Conservation (phyloP, 1,139 yeast species). For the Debaryomyces udenii region DNA sequence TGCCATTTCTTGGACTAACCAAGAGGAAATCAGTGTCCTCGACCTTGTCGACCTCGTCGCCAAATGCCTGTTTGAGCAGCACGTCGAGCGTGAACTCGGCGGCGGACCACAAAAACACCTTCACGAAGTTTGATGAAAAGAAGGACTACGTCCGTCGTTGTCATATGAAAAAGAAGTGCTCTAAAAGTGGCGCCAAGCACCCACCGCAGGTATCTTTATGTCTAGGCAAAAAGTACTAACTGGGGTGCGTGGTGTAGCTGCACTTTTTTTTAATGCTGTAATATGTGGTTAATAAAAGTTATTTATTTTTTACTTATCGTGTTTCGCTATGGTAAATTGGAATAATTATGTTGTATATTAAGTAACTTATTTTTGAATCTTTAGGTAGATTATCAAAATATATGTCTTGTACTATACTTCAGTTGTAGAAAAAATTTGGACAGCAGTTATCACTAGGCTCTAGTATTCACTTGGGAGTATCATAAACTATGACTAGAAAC, state of each 20-base stretch:
- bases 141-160: conserved; percentile 49
- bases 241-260: conserved; percentile 8
- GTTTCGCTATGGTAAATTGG: conserved; percentile 2
- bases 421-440: too few relatives aligned
- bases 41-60: conserved; percentile 15
- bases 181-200: conserved; percentile 20
- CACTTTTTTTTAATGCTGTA: conserved; percentile 2
- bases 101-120: conserved; percentile 13
- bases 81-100: conserved; percentile 6
- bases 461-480: too few relatives aligned
- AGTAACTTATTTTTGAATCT: conserved; percentile 6
- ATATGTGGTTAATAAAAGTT: conserved; percentile 8
- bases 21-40: conserved; percentile 19
- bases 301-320: conserved; percentile 5
- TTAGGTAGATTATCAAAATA: conserved; percentile 6
- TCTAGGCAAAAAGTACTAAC: conserved; percentile 32
- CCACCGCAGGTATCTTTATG: conserved; percentile 44
- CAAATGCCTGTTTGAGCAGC: conserved; percentile 7
- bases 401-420: conserved; percentile 8
- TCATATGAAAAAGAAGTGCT: conserved; percentile 28
- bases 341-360: conserved; percentile 8
- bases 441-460: too few relatives aligned
- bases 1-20: conserved; percentile 19
- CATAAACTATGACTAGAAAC: too few relatives aligned
- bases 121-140: conserved; percentile 45